phyloP scores from a whole-genome alignment of 306 rosid species.

The Rosa chinensis region DNA sequence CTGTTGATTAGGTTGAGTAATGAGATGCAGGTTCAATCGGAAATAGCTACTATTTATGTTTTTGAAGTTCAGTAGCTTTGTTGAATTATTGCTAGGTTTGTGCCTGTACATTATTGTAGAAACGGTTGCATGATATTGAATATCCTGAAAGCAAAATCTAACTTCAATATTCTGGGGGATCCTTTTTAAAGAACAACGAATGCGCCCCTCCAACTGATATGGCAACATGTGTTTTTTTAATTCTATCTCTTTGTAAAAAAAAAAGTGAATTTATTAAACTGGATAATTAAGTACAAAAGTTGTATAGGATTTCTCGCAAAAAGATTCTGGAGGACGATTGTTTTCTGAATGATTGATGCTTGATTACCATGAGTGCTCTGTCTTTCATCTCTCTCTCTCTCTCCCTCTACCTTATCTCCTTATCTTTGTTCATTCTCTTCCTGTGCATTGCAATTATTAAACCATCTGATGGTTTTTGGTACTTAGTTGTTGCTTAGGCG shows the following conservation, averaged over 20 bases:
- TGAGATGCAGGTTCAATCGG: neutral
- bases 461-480: too few relatives aligned
- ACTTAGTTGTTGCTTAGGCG: too few relatives aligned
- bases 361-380: neutral
- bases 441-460: too few relatives aligned
- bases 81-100: neutral
- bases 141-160: neutral
- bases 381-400: neutral
- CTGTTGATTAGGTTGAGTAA: too few relatives aligned
- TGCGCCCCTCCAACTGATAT: neutral
- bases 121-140: slow-evolving; percentile 2
- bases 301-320: neutral
- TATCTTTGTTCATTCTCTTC: too few relatives aligned
- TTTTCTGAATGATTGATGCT: neutral
- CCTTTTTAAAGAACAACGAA: neutral
- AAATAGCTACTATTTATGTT: neutral
- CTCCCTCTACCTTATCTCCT: neutral
- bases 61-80: neutral
- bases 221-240: neutral
- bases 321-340: neutral
- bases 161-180: neutral
- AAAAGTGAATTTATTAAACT: neutral
- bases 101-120: neutral
- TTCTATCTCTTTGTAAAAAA: neutral
- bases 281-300: neutral